Base-by-base conservation (phyloP, 1,139 yeast species). In the Wickerhamiella infanticola region DNA sequence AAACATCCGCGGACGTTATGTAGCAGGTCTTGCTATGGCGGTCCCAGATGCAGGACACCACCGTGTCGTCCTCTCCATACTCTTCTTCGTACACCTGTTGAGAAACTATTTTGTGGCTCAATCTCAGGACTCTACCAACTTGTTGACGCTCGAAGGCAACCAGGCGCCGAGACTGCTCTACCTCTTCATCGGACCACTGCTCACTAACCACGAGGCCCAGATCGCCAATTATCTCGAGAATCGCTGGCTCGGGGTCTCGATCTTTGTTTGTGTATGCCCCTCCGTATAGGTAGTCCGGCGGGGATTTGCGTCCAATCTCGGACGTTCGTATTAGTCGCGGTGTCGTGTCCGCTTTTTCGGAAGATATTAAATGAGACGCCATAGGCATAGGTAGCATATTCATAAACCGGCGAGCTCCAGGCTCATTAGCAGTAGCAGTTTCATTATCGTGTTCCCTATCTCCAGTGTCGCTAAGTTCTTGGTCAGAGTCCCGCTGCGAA, bases 211-310 rank as follows among this genome's bases (percentile, higher is more conserved):
- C 56, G 25, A 51, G 52, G 38, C 57, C 60, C 38, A 67, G 54
- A 43, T 65, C 58, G 9, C 68, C 67, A 9, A 55, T 51, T 24
- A 66, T 58, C 23, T 59, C 59, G 11, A 62, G 51, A 5, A 26
- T 24, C 24, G 47, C 50, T 26, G 36, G 45, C 27, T 43, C 18
- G 18, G 18, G 18, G 18, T 18, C 18, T 18, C 18, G 18, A 18
- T 18, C 18, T 18, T 18, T 18, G 18, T 18, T 18, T 18, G 18
- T 18, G 18, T 18, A 18, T 18, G 18, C 18, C 18, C 18, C 18
- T 18, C 18, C 18, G 18, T 18, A 18, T 18, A 18, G 18, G 18
- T 18, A 18, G 18, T 18, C 18, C 18, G 18, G 18, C 18, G 18
- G 18, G 18, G 18, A 18, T 18, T 18, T 18, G 18, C 18, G 18